Base-by-base conservation (phyloP, 148 eudicot genomes). In the Salicornia ramosissima region DNA sequence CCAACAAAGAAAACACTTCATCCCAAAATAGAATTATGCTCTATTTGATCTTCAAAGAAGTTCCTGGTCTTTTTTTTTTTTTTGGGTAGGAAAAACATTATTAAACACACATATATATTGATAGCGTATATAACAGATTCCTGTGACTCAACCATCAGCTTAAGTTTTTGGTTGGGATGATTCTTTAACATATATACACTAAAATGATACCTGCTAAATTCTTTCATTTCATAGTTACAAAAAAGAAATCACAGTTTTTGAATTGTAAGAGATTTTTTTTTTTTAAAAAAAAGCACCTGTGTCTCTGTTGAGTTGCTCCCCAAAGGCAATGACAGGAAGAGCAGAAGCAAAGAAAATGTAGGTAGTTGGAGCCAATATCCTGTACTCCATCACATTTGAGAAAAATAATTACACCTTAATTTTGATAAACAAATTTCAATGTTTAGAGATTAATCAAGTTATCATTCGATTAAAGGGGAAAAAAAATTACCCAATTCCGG, bases 331-430 rank as follows among this genome's bases (percentile, higher is more conserved):
- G 28, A 83, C 90, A 59, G 90, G 90, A 73, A 86, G 90, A 26
- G 90, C 87, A 66, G 90, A 86, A 43, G 90, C 87, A 66, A 81
- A 86, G 68, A 86, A 86, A 59, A 86, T 81, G 73, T 81, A 86
- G 10, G 85, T 80, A 52, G 87, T 83, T 56, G 90, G 90, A 42
- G 90, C 90, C 64, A 83, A 51, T 68, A 86, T 86, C 84, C 90
- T 83, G 61, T 25, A 72, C 46, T 29, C 64, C 33, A 30, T 25
- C n/a, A 15, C 19, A 49, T 29, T 6, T 21, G 28, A 39, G 30
- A 21, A 25, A 45, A 49, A 49, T n/a, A 46, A 33, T 24, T 25
- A 36, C 16, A 2, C 22, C 2, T 13, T 6, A 50, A 9, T 28
- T 19, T 15, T 58, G 16, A 18, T 58, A 1, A 31, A 39, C 12